Conservation (phyloP, 495 filamentous ascomycete species). For the Tuber calosporum region DNA sequence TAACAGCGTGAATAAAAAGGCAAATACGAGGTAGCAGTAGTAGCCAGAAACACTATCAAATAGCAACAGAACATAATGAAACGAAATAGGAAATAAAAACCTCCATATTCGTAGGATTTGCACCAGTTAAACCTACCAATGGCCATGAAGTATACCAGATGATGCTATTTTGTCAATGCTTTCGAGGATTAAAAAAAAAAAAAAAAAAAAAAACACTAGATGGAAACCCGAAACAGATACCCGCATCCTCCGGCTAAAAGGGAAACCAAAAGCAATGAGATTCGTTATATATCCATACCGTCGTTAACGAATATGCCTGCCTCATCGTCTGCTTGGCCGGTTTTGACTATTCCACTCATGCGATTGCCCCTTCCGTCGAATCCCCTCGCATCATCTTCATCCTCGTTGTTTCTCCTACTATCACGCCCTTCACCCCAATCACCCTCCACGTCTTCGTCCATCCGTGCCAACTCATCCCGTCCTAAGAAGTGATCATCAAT, state of each 20-base stretch:
- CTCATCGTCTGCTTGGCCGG: conserved; percentile 34
- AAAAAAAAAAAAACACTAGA: conserved; percentile 15
- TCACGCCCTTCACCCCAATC: conserved; percentile 48
- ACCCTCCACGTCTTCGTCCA: conserved; percentile 66
- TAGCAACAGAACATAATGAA: background rate
- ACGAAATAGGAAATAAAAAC: background rate
- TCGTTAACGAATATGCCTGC: conserved; percentile 40
- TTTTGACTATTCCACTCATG: conserved; percentile 38
- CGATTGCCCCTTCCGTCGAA: conserved; percentile 29
- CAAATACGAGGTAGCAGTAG: background rate
- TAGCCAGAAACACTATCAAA: background rate
- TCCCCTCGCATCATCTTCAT: conserved; percentile 15
- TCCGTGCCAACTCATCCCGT: conserved; percentile 53
- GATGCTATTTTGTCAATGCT: conserved; percentile 31
- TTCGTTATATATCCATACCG: conserved; percentile 39
- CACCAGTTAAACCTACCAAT: background rate
- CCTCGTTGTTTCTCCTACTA: conserved; percentile 3
- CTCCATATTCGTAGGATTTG: background rate
- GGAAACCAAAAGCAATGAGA: background rate
- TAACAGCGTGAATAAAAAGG: background rate
- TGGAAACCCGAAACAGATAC: conserved; percentile 6
- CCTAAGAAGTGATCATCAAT: conserved; percentile 80
- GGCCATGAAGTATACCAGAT: conserved; percentile 10
- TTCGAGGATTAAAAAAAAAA: conserved; percentile 11
- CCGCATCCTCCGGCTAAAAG: conserved; percentile 3